Evolutionary conservation across 2,329 filamentous ascomycete species (phyloP), one percentile per base, ranked within the genome.

Genomic region (Aspergillus chevalieri): DNA sequence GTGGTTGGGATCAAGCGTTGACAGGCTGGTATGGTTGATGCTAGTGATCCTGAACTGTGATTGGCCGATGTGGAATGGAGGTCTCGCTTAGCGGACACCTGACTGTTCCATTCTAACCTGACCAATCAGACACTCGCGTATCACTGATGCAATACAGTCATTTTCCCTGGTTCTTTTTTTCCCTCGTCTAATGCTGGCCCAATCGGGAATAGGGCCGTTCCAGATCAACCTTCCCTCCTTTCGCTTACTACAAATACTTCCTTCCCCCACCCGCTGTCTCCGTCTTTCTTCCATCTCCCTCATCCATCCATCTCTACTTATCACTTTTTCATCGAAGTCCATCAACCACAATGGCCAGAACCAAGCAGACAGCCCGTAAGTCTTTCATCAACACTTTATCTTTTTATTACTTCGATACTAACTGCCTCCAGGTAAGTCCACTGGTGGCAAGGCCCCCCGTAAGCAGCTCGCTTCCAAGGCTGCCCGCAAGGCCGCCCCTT

Each of bases 401-500:
- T 48, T 47, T 47, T 44, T 56, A 54, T 30, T 26, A 8, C n/a
- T 8, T 46, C 50, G 50, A 56, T 54, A 52, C 49, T 47, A 54
- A 59, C 56, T 47, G 22, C 53, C 56, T 53, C 72, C 67, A 83
- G 82, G 83, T 74, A 86, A 95, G 78, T 83, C 80, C 71, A 84
- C 81, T 72, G 82, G 82, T 83, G 82, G 82, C 78, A 85, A 85
- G 76, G 82, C 82, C 68, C 82, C 82, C 63, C 80, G 82, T 77
- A 98, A 98, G 89, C 91, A 96, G 84, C 90, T 97, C 70, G 92
- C 92, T 66, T 95, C 91, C 82, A 96, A 96, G 88, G 93, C 92
- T 63, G 92, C 93, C 69, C 91, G 93, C 80, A 98, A 98, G 86
- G 90, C 86, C 66, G 92, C 93, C 55, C 93, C 93, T 65, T 95